Base-by-base conservation (phyloP, 768 basidiomycete genomes). In the Kwoniella botswanensis region DNA sequence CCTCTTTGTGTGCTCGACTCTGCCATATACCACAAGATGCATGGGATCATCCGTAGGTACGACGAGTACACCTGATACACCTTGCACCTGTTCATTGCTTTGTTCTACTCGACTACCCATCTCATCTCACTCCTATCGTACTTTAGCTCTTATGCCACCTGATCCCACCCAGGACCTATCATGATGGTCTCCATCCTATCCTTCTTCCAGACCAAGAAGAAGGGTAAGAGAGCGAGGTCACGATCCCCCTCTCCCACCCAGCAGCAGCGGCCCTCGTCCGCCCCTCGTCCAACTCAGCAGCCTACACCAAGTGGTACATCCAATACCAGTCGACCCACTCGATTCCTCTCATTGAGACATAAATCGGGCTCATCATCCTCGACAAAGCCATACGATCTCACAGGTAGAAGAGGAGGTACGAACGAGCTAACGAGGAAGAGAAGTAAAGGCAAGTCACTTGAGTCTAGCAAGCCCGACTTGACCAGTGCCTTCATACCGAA, bases 131-230 rank as follows among this genome's bases (percentile, higher is more conserved):
- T 50, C 46, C 46, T 50, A 15, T 10, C 13, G 4, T 35, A 35
- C 46, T 50, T 50, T 2, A 13, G 5, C 46, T 50, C 46, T 50
- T 50, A 50, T 50, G 46, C 46, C 12, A 18, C 46, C 13, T 18
- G 18, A 50, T 50, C 46, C 46, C 46, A 50, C 46, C 15, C 46
- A 43, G 15, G 55, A 61, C 59, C 59, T 61, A 12, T 22, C 11
- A 41, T 21, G 18, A 74, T 74, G 74, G 70, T 71, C 11, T 74
- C 74, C 4, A 59, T 77, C 29, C 58, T 74, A 15, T 72, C 74
- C 22, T 67, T 75, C 57, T 75, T 77, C 60, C 43, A 42, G 43
- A 61, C 61, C 13, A 75, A 73, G 67, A 74, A 74, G 60, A 74
- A 73, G 21, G 54, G 65, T 29, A 73, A 68, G 22, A 29, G 63